Evolutionary conservation across 73 alveolate genomes (phyloP).

Genomic region (Paramecium bursaria): DNA sequence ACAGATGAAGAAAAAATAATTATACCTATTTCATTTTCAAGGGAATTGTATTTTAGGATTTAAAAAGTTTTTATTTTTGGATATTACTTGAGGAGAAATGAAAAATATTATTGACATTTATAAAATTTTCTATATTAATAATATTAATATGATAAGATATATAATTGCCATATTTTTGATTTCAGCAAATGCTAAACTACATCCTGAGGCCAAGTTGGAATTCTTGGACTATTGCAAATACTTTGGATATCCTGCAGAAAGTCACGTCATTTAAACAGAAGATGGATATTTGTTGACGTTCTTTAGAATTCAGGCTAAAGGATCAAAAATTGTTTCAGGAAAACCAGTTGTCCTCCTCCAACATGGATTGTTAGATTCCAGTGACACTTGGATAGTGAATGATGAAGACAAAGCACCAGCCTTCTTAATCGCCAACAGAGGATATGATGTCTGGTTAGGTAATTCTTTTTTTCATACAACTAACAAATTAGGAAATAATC

Average conservation of each 20-base stretch:
- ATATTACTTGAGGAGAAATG: neutral
- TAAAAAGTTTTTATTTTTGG: too few species aligned
- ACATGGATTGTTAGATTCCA: constrained; percentile 92
- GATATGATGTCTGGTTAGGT: constrained; percentile 96
- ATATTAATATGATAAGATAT: neutral
- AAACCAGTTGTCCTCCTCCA: constrained; percentile 86
- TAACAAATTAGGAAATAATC: constrained; percentile 67
- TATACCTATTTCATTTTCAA: too few species aligned
- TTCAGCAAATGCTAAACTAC: neutral
- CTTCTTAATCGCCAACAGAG: constrained; percentile 77
- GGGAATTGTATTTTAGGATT: too few species aligned
- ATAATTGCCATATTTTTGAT: neutral
- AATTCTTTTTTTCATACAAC: neutral
- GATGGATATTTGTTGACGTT: constrained; percentile 91
- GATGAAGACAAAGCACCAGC: constrained; percentile 87
- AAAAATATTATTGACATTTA: too few species aligned
- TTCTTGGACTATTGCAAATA: constrained; percentile 60
- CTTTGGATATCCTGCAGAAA: constrained; percentile 81
- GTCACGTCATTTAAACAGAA: constrained; percentile 85
- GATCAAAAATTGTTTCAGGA: constrained; percentile 71
- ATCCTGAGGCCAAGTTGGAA: constrained; percentile 64
- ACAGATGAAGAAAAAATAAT: too few species aligned
- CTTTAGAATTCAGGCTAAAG: constrained; percentile 86
- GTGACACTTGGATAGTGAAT: constrained; percentile 89
- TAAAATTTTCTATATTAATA: too few species aligned